Evolutionary conservation across 2,329 filamentous ascomycete species (phyloP).

Genomic region (Microdochium paspali): DNA sequence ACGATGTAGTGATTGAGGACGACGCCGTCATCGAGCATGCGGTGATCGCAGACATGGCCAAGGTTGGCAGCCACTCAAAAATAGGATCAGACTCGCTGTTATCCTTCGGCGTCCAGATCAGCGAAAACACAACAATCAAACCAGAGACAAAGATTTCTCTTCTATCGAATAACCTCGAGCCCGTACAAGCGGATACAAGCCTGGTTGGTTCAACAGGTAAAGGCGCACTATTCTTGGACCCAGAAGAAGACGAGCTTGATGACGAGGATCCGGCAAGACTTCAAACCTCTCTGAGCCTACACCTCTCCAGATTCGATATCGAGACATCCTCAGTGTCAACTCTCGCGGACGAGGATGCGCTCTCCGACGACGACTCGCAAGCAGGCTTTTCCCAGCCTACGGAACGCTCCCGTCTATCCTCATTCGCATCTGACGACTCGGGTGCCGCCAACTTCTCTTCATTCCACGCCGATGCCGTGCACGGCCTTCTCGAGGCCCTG

Average conservation of each 20-base stretch:
- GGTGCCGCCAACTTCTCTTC: conserved; percentile 44
- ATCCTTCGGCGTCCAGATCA: conserved; percentile 67
- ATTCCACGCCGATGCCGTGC: conserved; percentile 82
- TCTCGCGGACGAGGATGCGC: conserved; percentile 53
- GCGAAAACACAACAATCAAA: conserved; percentile 44
- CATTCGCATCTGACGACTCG: conserved; percentile 65
- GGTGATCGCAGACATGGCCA: conserved; percentile 65
- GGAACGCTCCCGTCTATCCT: conserved; percentile 57
- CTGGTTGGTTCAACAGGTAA: conserved; percentile 41
- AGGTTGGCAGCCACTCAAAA: conserved; percentile 60
- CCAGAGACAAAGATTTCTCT: conserved; percentile 25
- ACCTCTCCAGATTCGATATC: conserved; percentile 40
- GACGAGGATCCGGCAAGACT: conserved; percentile 39
- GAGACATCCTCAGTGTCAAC: conserved; percentile 48
- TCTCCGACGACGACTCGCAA: conserved; percentile 55
- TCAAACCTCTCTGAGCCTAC: conserved; percentile 48
- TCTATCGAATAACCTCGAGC: conserved; percentile 25
- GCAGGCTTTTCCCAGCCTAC: conserved; percentile 44
- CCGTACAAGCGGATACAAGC: conserved; percentile 28
- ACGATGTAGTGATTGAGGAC: conserved; percentile 70
- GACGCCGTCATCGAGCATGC: conserved; percentile 60
- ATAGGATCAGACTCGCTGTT: conserved; percentile 68
- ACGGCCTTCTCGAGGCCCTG: conserved; percentile 78
- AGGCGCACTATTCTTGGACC: conserved; percentile 36
- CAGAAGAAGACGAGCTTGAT: conserved; percentile 39